Evolutionary conservation across 768 basidiomycete genomes (phyloP), one percentile per base, ranked within the genome.

Genomic region (Termitomyces sp.): DNA sequence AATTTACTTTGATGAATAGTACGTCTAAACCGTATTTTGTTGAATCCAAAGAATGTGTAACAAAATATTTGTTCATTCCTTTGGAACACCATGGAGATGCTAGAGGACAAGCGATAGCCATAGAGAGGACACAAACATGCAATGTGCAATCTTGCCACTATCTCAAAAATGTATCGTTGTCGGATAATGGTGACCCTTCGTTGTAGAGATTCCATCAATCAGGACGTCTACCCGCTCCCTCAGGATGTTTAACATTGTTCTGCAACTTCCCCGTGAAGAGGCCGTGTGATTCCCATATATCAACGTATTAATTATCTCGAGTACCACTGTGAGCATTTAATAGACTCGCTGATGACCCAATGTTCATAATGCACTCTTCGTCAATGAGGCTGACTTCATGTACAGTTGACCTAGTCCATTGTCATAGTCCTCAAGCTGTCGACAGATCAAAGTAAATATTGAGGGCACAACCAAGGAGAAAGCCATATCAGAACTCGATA

Each of bases 331-430:
- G 32, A 32, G 32, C 32, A 32, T 35, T 35, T 5, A 14, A 35
- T 12, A 14, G 9, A 35, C 12, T 35, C 34, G 34, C 34, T 35
- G 30, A 32, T 4, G 28, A 28, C 28, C 28, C 3, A 7, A 28
- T 28, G 30, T 32, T 32, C 8, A 35, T 10, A n/a, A n/a, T n/a
- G n/a, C n/a, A n/a, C n/a, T n/a, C n/a, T n/a, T n/a, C n/a, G n/a
- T n/a, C n/a, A n/a, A n/a, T n/a, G n/a, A n/a, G n/a, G 57, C 53
- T 15, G 53, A 53, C n/a, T 43, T 58, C 30, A 46, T 58, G 44
- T 51, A 41, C 45, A 22, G 35, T 37, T 37, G 35, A 17, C 15
- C 15, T 24, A 21, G 28, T 14, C n/a, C 6, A 35, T n/a, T 22
- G 19, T 32, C 3, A 14, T 21, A 8, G 21, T 52, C 14, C 22